These are phyloP conservation scores for Wickerhamiella dianesei DNA, from an alignment of 805 yeast genomes.

Conservation along the genomic window DNA sequence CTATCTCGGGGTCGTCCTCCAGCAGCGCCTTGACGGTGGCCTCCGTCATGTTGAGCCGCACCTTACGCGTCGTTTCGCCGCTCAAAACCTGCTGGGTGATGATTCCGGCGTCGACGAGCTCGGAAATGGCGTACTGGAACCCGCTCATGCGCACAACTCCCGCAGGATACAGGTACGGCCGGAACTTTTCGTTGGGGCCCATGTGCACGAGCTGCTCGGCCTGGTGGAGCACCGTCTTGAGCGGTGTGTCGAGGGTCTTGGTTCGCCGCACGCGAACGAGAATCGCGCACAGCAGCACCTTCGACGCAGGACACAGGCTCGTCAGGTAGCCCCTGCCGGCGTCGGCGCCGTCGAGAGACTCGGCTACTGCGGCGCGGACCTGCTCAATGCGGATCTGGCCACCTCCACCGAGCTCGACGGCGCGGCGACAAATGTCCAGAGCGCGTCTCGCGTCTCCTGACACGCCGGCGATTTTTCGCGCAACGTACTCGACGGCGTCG, in stretches of 20 bases:
- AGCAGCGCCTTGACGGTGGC: slow-evolving; percentile 55
- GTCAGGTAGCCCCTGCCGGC: slow-evolving; percentile 58
- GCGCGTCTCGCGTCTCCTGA: slow-evolving; percentile 97
- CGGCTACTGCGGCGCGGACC: slow-evolving; percentile 10
- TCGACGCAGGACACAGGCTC: slow-evolving; percentile 52
- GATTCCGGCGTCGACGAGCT: slow-evolving; percentile 68
- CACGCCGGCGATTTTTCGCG: slow-evolving; percentile 88
- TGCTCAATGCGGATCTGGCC: slow-evolving; percentile 24
- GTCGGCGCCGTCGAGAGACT: slow-evolving; percentile 6
- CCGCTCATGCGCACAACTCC: slow-evolving; percentile 41
- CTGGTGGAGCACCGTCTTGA: slow-evolving; percentile 74
- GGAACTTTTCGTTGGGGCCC: slow-evolving; percentile 23
- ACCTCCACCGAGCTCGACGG: slow-evolving; percentile 47
- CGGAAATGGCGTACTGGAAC: slow-evolving; percentile 46
- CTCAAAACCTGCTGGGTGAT: slow-evolving; percentile 51
- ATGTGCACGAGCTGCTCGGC: slow-evolving; percentile 40
- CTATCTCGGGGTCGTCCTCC: slow-evolving; percentile 39
- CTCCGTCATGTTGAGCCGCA: slow-evolving; percentile 55
- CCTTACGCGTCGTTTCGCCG: slow-evolving; percentile 52
- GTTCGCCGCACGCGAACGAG: slow-evolving; percentile 50
- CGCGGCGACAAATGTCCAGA: slow-evolving; percentile 71
- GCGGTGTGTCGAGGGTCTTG: slow-evolving; percentile 53
- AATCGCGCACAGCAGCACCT: slow-evolving; percentile 57
- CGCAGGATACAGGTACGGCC: slow-evolving; percentile 12
- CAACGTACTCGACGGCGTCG: slow-evolving; percentile 73